Evolutionary conservation across 805 yeast genomes (phyloP).

Genomic region (Ogataea paradorogensis): DNA sequence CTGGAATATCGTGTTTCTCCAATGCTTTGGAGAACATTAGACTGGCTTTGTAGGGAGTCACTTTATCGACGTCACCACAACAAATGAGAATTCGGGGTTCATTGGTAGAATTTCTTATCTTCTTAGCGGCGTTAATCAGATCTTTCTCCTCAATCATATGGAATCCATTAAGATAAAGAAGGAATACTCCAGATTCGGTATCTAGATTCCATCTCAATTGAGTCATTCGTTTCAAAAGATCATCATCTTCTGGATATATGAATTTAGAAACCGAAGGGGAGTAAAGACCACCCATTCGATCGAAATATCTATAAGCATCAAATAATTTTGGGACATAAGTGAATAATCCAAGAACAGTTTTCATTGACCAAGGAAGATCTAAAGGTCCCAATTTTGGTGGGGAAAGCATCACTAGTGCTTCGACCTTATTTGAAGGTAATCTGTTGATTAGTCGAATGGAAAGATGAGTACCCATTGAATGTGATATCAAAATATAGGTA

Average conservation of each 20-base stretch:
- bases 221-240: conserved; percentile 41
- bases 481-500: conserved; percentile 45
- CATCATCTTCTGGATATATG: conserved; percentile 34
- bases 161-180: conserved; percentile 53
- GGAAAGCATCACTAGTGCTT: conserved; percentile 45
- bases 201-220: conserved; percentile 75
- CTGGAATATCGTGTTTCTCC: conserved; percentile 28
- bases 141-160: conserved; percentile 42
- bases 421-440: conserved; percentile 40
- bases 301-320: conserved; percentile 53
- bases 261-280: conserved; percentile 61
- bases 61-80: conserved; percentile 55
- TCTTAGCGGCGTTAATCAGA: conserved; percentile 38
- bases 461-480: conserved; percentile 58
- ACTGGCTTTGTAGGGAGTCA: conserved; percentile 46
- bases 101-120: conserved; percentile 34
- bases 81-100: conserved; percentile 49
- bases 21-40: conserved; percentile 32
- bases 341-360: conserved; percentile 32
- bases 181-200: conserved; percentile 50
- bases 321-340: conserved; percentile 45
- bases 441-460: conserved; percentile 39
- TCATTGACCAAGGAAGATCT: conserved; percentile 17
- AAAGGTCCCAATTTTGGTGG: conserved; percentile 38
- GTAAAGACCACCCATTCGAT: conserved; percentile 59